Conservation (phyloP, 257 asterid species). For the Solanum clarkiae region DNA sequence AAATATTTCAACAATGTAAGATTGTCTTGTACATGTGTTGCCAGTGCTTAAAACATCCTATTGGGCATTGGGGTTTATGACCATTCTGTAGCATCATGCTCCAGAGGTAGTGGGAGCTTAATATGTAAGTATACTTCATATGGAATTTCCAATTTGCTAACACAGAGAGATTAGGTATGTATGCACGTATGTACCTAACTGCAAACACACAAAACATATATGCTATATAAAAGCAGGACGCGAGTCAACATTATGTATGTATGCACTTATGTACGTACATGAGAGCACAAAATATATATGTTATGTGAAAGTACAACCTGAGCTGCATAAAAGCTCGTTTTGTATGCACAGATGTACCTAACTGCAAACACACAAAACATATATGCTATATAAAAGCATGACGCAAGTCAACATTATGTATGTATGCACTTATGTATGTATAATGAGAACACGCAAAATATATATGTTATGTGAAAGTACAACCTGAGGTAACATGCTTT, state of each 20-base stretch:
- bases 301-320: neutral
- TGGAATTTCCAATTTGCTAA: neutral
- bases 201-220: neutral
- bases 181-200: neutral
- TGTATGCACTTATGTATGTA: neutral
- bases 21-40: neutral
- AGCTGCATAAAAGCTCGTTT: neutral
- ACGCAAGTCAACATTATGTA: neutral
- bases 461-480: neutral
- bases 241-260: neutral
- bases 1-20: neutral
- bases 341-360: neutral
- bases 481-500: neutral
- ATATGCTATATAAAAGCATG: neutral
- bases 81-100: neutral
- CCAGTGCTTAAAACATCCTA: neutral
- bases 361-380: neutral
- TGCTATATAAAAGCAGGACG: neutral
- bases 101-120: neutral
- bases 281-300: neutral
- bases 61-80: neutral
- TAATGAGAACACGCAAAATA: neutral
- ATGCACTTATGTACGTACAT: neutral
- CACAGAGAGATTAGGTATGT: neutral
- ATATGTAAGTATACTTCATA: neutral